Conservation (phyloP, 176 grass and related monocot genomes). For the Olyra latifolia region DNA sequence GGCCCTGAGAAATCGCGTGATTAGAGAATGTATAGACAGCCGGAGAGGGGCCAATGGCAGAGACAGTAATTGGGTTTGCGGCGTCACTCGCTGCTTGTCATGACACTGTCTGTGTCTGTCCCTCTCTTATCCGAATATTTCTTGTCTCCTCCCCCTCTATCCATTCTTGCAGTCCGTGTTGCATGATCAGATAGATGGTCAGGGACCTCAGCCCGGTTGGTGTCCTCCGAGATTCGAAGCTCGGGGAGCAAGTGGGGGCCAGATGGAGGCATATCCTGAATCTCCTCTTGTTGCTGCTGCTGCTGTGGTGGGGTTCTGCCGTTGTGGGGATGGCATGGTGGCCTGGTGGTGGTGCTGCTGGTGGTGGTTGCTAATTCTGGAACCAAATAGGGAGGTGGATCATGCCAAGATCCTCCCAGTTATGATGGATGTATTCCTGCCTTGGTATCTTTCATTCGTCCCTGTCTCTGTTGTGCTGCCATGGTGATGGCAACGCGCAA, state of each 20-base stretch:
- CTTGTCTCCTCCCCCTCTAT: constrained; percentile 39
- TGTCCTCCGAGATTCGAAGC: constrained; percentile 54
- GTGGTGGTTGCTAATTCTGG: constrained; percentile 24
- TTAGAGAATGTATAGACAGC: constrained; percentile 4
- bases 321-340: constrained; percentile 33
- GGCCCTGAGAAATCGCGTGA: constrained; percentile 21
- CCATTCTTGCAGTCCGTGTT: constrained; percentile 36
- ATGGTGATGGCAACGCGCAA: background rate
- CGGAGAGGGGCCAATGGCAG: constrained; percentile 24
- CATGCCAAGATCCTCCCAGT: constrained; percentile 4
- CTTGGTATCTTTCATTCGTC: constrained; percentile 3
- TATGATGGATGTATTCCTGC: background rate
- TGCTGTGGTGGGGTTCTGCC: constrained; percentile 40
- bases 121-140: constrained; percentile 58
- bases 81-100: constrained; percentile 52
- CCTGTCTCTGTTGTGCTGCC: background rate
- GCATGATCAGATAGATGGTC: constrained; percentile 43
- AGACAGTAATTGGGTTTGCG: constrained; percentile 11
- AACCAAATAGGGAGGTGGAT: constrained; percentile 3
- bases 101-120: constrained; percentile 50
- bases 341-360: constrained; percentile 18
- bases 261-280: constrained; percentile 53
- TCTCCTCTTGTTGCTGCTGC: constrained; percentile 23
- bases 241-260: constrained; percentile 41
- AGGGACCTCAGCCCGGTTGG: constrained; percentile 43